Conservation (phyloP, 306 rosid genomes). For the Lathyrus tuberosus region DNA sequence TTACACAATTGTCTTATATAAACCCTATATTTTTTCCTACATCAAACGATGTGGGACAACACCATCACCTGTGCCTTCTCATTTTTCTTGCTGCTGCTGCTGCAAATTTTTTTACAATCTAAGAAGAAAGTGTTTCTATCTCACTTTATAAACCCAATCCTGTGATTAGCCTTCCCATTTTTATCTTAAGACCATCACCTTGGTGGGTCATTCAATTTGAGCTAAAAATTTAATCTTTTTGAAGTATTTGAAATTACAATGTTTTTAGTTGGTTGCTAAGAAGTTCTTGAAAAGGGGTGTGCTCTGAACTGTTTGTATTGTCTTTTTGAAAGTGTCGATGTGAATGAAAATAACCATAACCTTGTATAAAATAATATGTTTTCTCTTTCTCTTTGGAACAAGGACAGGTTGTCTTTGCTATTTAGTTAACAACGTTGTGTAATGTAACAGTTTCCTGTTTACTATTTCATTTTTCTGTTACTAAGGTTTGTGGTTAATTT, state of each 20-base stretch:
- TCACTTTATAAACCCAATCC: too few species aligned
- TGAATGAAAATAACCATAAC: too few species aligned
- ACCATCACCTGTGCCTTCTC: too few species aligned
- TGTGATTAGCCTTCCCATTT: too few species aligned
- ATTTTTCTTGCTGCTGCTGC: too few species aligned
- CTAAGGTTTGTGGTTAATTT: constrained; percentile 25
- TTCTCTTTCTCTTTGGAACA: constrained; percentile 12
- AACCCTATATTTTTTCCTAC: too few species aligned
- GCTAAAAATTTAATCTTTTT: background rate
- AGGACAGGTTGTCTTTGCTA: constrained; percentile 39
- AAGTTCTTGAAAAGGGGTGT: constrained; percentile 13
- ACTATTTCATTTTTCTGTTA: background rate
- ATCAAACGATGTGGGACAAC: too few species aligned
- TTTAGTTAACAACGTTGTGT: constrained; percentile 27
- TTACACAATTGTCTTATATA: too few species aligned
- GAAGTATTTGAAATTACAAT: background rate
- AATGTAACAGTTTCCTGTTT: constrained; percentile 16
- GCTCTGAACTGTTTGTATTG: background rate
- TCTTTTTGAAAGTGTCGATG: background rate
- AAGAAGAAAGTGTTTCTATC: too few species aligned
- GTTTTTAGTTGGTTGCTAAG: constrained; percentile 22
- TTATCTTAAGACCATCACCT: too few species aligned
- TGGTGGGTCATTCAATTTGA: background rate
- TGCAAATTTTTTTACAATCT: too few species aligned
- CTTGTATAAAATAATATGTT: background rate